phyloP scores from a whole-genome alignment of 75 land plant genomes.

The Isoetes taiwanensis region DNA sequence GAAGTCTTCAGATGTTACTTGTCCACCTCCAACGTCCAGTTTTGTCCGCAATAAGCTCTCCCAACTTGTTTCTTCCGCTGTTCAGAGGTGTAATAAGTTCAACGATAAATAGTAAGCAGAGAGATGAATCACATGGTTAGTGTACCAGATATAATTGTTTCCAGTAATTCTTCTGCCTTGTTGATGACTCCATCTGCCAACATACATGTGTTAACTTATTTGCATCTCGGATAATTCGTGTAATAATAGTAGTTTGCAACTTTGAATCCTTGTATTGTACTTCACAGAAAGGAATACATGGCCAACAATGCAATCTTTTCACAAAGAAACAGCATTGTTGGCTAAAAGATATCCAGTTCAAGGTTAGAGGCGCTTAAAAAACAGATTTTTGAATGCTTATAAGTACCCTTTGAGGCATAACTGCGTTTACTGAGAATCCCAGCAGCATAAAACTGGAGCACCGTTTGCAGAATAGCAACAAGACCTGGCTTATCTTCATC shows the following conservation, averaged over 20 bases:
- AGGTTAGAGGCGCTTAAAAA: no score
- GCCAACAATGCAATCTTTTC: no score
- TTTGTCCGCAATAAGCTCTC: conserved; percentile 45
- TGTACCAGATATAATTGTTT: conserved; percentile 56
- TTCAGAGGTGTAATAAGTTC: not conserved
- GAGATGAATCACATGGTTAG: not conserved
- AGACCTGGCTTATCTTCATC: conserved; percentile 91
- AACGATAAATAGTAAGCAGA: no score
- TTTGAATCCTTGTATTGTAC: no score
- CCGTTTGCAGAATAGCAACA: conserved; percentile 81
- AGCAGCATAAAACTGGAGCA: conserved; percentile 83
- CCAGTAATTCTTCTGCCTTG: conserved; percentile 61
- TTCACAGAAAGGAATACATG: no score
- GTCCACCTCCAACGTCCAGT: conserved; percentile 45
- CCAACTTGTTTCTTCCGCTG: conserved; percentile 71
- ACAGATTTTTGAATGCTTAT: no score
- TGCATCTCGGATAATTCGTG: no score
- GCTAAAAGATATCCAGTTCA: no score
- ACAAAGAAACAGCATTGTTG: no score
- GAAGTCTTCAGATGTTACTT: conserved; percentile 39
- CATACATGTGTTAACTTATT: no score
- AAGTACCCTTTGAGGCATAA: conserved; percentile 78
- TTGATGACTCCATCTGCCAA: conserved; percentile 41
- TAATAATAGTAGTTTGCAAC: no score
- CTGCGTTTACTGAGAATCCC: conserved; percentile 57